phyloP scores from a whole-genome alignment of 179 eudicot species.

The Camellia oleifera region DNA sequence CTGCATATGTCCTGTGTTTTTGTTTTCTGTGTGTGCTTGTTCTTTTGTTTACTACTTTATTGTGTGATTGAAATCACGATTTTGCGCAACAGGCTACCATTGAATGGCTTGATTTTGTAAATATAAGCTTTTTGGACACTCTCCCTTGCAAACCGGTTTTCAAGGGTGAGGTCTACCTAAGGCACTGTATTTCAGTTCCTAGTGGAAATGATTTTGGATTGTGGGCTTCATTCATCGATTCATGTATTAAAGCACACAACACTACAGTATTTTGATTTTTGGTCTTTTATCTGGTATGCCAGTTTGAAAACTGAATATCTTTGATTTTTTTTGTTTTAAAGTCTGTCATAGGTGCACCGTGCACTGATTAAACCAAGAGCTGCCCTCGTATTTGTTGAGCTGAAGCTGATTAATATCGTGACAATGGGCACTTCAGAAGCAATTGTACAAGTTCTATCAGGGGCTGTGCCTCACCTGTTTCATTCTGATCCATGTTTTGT shows the following conservation, averaged over 20 bases:
- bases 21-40: too few species aligned
- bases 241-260: background rate
- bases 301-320: background rate
- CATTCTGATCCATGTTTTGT: slow-evolving; percentile 10
- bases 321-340: background rate
- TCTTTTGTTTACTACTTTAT: too few species aligned
- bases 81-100: too few species aligned
- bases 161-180: too few species aligned
- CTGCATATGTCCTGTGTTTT: too few species aligned
- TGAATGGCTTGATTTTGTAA: too few species aligned
- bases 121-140: too few species aligned
- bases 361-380: background rate
- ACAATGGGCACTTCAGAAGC: slow-evolving; percentile 32
- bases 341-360: slow-evolving; percentile 12
- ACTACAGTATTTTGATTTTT: background rate
- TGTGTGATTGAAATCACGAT: too few species aligned
- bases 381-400: background rate
- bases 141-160: too few species aligned
- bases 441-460: slow-evolving; percentile 27
- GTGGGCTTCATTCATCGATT: background rate
- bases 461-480: slow-evolving; percentile 11
- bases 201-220: background rate
- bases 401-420: slow-evolving; percentile 18
- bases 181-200: background rate
- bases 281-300: background rate